A percentile compares a stretch with the other conserved stretches of the same genome.
These are phyloP conservation scores for Gossypium laxum DNA, from an alignment of 441 rosid genomes.

Conservation along the genomic window DNA sequence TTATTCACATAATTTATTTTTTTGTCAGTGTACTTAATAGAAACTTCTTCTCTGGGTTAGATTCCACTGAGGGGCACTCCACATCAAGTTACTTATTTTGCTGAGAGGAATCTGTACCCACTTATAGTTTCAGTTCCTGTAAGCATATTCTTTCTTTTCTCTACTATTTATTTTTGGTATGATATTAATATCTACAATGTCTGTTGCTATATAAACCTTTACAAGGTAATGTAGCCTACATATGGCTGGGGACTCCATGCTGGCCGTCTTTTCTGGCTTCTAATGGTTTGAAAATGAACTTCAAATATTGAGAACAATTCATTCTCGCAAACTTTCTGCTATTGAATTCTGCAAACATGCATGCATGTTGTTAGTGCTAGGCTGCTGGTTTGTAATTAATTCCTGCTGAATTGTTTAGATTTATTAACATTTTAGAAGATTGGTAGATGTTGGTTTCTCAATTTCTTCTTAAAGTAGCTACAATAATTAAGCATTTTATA, in stretches of 20 bases:
- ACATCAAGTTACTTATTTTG: constrained; percentile 90
- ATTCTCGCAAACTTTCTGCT: neutral
- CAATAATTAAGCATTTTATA: neutral
- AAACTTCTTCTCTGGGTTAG: constrained; percentile 34
- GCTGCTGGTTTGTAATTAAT: neutral
- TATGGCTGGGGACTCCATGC: neutral
- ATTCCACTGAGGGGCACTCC: constrained; percentile 91
- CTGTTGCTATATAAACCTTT: neutral
- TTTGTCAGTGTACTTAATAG: constrained; percentile 19
- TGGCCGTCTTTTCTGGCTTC: neutral
- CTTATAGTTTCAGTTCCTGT: constrained; percentile 89
- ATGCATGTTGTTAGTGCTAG: neutral
- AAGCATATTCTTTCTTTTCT: constrained; percentile 26
- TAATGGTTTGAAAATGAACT: neutral
- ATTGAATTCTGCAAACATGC: neutral
- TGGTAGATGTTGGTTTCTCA: constrained; percentile 6
- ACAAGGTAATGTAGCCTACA: constrained; percentile 1
- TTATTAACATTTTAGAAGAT: neutral
- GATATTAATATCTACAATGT: neutral
- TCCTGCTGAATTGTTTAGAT: neutral
- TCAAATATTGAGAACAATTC: neutral
- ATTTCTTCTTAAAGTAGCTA: neutral
- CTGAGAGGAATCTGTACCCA: constrained; percentile 83
- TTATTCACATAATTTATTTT: neutral
- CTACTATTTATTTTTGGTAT: neutral